Percentiles rank a stretch among this genome's conserved stretches.
Conservation (phyloP, 1,284 basidiomycete genomes). For the Rugosomyces carneus region DNA sequence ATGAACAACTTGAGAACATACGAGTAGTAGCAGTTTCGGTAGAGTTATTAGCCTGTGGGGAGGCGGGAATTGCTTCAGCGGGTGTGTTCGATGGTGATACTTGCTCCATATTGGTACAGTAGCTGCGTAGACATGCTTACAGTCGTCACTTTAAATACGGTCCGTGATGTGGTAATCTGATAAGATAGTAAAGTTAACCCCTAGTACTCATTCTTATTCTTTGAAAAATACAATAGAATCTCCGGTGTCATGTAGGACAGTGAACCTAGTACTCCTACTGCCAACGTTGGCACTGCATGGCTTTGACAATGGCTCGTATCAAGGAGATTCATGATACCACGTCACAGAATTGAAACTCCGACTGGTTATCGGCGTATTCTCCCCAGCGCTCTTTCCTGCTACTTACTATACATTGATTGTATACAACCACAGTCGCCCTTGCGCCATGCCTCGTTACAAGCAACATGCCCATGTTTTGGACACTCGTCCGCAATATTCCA, state of each 20-base stretch:
- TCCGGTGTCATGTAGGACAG: too few relatives aligned
- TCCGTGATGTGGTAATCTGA: constrained; percentile 10
- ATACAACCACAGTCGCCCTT: background rate
- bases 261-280: too few relatives aligned
- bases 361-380: background rate
- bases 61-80: too few relatives aligned
- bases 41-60: too few relatives aligned
- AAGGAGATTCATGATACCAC: background rate
- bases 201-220: too few relatives aligned
- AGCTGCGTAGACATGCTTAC: too few relatives aligned
- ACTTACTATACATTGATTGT: constrained; percentile 5
- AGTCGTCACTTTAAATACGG: too few relatives aligned
- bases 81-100: too few relatives aligned
- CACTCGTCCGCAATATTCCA: constrained; percentile 1
- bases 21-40: background rate
- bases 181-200: constrained; percentile 8
- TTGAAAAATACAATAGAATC: too few relatives aligned
- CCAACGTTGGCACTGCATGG: too few relatives aligned
- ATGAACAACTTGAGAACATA: background rate
- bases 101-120: too few relatives aligned
- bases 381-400: background rate
- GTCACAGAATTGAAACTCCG: background rate
- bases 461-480: constrained; percentile 10
- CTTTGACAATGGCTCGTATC: background rate
- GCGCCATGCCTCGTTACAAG: constrained; percentile 12